Percentiles rank a stretch among this genome's conserved stretches.
These are phyloP conservation scores for Penicillium arizonense DNA, from an alignment of 495 filamentous ascomycete genomes.

Conservation along the genomic window DNA sequence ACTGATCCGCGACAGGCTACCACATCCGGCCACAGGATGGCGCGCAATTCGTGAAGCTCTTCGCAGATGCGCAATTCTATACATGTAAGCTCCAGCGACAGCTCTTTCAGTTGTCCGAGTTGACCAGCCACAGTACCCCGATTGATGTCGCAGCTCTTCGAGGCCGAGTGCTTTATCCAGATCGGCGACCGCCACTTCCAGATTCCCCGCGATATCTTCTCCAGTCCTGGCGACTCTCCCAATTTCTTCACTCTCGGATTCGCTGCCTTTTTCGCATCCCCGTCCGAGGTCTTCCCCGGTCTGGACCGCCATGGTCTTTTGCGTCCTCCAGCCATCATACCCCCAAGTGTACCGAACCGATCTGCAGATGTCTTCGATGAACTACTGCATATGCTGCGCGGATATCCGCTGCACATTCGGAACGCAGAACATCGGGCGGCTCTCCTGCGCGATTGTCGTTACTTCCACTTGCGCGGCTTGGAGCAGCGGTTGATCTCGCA, in stretches of 20 bases:
- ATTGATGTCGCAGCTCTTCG: constrained; percentile 89
- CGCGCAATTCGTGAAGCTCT: constrained; percentile 83
- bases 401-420: constrained; percentile 81
- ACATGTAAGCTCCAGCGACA: constrained; percentile 52
- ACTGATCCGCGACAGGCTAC: constrained; percentile 57
- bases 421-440: constrained; percentile 74
- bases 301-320: constrained; percentile 78
- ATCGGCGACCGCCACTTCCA: constrained; percentile 85
- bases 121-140: constrained; percentile 64
- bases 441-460: constrained; percentile 83
- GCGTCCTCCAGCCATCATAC: constrained; percentile 81
- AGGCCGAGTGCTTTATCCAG: constrained; percentile 86
- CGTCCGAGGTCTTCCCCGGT: constrained; percentile 81
- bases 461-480: constrained; percentile 87
- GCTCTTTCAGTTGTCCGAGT: neutral
- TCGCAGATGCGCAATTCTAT: constrained; percentile 96
- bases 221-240: constrained; percentile 77
- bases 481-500: constrained; percentile 87
- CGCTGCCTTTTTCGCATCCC: constrained; percentile 80
- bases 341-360: constrained; percentile 76
- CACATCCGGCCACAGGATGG: constrained; percentile 81
- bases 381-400: constrained; percentile 78
- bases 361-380: constrained; percentile 79
- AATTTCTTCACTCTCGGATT: constrained; percentile 98
- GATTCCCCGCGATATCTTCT: constrained; percentile 87